Evolutionary conservation across 2,329 filamentous ascomycete species (phyloP).

Genomic region (Lizonia empirigonia): DNA sequence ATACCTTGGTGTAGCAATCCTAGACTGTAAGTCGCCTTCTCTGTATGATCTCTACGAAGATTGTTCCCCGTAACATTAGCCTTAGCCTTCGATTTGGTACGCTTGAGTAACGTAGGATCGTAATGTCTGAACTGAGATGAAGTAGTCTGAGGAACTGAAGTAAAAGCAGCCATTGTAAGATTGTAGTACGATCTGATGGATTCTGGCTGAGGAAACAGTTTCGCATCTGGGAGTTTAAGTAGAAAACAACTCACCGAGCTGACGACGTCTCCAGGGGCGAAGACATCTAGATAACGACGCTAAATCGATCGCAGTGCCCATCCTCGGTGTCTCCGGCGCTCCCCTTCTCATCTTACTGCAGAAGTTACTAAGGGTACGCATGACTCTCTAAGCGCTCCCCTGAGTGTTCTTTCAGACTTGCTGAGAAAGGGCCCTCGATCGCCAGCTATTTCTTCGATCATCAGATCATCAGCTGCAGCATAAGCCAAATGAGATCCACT

Average conservation of each 20-base stretch:
- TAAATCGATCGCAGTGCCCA: slow-evolving; percentile 2
- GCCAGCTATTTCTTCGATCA: slow-evolving; percentile 1
- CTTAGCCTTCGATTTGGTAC: not conserved
- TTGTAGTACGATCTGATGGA: slow-evolving; percentile 4
- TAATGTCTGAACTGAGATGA: not conserved
- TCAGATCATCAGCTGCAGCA: too few relatives aligned
- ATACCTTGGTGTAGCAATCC: not conserved
- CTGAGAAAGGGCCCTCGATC: not conserved
- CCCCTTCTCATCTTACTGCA: not conserved
- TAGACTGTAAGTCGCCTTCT: not conserved
- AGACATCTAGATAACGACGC: slow-evolving; percentile 1
- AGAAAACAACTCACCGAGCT: slow-evolving; percentile 2
- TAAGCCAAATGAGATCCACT: too few relatives aligned
- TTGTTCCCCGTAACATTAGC: not conserved
- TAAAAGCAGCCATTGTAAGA: not conserved
- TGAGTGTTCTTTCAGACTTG: not conserved
- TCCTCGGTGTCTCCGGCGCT: not conserved
- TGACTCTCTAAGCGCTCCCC: slow-evolving; percentile 1
- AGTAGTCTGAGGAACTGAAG: not conserved
- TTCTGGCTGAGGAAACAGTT: not conserved
- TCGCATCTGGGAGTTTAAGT: slow-evolving; percentile 1
- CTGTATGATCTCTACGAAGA: not conserved
- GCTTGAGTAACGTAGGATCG: not conserved
- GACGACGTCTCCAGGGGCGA: slow-evolving; percentile 1
- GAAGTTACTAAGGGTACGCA: not conserved